Base-by-base conservation (phyloP, 2,329 filamentous ascomycete genomes). In the Graphium sp. region DNA sequence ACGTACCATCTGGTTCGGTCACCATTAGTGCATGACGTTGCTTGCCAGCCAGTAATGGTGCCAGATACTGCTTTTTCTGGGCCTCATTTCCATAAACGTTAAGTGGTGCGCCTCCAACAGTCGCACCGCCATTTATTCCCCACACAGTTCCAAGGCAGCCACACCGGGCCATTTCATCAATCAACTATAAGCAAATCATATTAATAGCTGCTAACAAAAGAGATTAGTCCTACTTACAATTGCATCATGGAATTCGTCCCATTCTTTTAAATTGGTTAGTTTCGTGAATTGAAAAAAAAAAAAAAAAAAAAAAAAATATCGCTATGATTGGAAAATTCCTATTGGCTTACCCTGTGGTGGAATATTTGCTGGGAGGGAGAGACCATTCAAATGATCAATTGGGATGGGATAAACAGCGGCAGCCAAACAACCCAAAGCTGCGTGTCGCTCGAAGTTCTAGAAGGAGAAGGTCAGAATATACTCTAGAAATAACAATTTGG, bases 21-120 rank as follows among this genome's bases (percentile, higher is more conserved):
- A 91, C 83, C 29, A 81, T 82, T 4, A 92, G 60, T 44, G 76
- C 87, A 46, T 89, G 82, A 62, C 84, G 85, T 68, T 89, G 89
- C 61, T 74, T 70, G 34, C 81, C 82, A 24, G 64, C 69, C 38
- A 91, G 64, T 26, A 82, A 74, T 41, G 89, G 79, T 18, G 71
- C 60, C 19, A 73, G 67, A 25, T 91, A 62, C 30, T 61, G 61
- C 39, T 74, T 62, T 53, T 74, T 74, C 41, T 81, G 64, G 24
- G 56, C 56, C 32, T 69, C 58, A 41, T 85, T 65, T 29, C 66
- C 67, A 61, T 75, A 89, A 56, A 85, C 75, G 45, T 82, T 64
- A 13, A 91, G 69, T 7, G 80, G 80, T 2, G 82, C 80, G 37
- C 89, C 55, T 22, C 73, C 73, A 38, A 89, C 89, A 18, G 74